Evolutionary conservation across 352 stramenopile species (phyloP).

Genomic region (Pythium aristosporum): DNA sequence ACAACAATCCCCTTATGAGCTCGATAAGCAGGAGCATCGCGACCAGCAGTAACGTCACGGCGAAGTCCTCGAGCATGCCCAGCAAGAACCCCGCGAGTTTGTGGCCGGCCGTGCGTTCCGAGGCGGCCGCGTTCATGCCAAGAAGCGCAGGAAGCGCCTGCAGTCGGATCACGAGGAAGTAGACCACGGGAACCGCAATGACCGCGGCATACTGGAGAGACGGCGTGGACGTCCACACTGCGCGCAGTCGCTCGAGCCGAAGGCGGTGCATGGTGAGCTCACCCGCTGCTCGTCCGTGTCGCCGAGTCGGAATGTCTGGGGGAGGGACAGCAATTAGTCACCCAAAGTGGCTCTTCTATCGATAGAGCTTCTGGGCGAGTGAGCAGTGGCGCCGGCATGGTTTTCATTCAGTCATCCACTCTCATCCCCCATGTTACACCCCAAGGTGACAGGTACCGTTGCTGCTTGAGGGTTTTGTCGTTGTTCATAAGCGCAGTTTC

Average conservation of each 20-base stretch:
- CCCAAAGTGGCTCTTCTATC: no score
- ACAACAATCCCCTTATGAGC: not conserved
- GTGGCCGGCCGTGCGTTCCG: slow-evolving; percentile 25
- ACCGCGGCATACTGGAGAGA: slow-evolving; percentile 2
- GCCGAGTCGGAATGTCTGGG: no score
- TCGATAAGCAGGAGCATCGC: not conserved
- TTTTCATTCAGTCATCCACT: no score
- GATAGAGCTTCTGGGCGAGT: no score
- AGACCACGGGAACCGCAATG: slow-evolving; percentile 15
- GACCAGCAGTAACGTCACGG: slow-evolving; percentile 2
- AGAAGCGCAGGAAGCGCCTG: slow-evolving; percentile 30
- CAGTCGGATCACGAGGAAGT: slow-evolving; percentile 35
- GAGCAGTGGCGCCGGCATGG: no score
- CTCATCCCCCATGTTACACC: no score
- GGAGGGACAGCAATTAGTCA: no score
- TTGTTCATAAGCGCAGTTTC: no score
- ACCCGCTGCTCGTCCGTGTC: no score
- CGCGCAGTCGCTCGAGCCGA: not conserved
- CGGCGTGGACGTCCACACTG: not conserved
- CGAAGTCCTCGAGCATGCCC: not conserved
- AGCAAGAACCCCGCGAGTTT: slow-evolving; percentile 12
- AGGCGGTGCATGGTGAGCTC: not conserved
- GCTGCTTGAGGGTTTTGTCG: no score
- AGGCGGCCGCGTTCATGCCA: slow-evolving; percentile 26
- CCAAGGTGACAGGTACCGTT: no score